Conservation (phyloP, 805 yeast genomes). For the Candida golubevii region DNA sequence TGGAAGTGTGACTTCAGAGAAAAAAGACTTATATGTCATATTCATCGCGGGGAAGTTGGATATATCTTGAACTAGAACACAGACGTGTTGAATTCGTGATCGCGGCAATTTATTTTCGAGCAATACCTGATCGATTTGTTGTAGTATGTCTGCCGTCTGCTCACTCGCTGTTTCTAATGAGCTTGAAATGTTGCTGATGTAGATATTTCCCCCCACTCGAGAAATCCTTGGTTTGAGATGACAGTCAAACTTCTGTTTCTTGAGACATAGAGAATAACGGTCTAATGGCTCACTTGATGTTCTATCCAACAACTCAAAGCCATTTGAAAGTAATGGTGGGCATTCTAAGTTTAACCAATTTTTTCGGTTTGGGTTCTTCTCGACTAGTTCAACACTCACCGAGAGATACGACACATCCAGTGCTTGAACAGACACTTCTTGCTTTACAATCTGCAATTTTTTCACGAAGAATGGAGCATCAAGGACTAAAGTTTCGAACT, state of each 20-base stretch:
- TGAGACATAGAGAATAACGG: background rate
- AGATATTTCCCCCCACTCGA: slow-evolving; percentile 14
- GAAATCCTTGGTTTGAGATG: background rate
- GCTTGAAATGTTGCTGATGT: slow-evolving; percentile 30
- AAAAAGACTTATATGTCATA: slow-evolving; percentile 50
- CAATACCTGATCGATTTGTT: slow-evolving; percentile 36
- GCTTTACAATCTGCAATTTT: slow-evolving; percentile 39
- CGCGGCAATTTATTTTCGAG: slow-evolving; percentile 26
- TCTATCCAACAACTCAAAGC: slow-evolving; percentile 2
- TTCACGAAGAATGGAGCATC: slow-evolving; percentile 81
- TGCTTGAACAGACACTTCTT: slow-evolving; percentile 42
- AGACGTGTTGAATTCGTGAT: slow-evolving; percentile 53
- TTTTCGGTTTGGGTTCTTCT: slow-evolving; percentile 20
- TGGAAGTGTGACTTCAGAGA: slow-evolving; percentile 58
- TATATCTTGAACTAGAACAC: slow-evolving; percentile 65
- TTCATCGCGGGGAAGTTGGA: slow-evolving; percentile 58
- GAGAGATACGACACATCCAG: slow-evolving; percentile 71
- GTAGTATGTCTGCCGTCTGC: slow-evolving; percentile 51
- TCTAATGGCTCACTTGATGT: background rate
- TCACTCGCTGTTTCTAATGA: slow-evolving; percentile 13
- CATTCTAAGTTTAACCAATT: background rate
- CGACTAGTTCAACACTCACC: slow-evolving; percentile 47
- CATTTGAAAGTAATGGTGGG: slow-evolving; percentile 4
- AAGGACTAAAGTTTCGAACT: slow-evolving; percentile 87
- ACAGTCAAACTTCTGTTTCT: background rate